These are phyloP conservation scores for Penicillium corylophilum DNA, from an alignment of 2,329 filamentous ascomycete species.

Conservation along the genomic window DNA sequence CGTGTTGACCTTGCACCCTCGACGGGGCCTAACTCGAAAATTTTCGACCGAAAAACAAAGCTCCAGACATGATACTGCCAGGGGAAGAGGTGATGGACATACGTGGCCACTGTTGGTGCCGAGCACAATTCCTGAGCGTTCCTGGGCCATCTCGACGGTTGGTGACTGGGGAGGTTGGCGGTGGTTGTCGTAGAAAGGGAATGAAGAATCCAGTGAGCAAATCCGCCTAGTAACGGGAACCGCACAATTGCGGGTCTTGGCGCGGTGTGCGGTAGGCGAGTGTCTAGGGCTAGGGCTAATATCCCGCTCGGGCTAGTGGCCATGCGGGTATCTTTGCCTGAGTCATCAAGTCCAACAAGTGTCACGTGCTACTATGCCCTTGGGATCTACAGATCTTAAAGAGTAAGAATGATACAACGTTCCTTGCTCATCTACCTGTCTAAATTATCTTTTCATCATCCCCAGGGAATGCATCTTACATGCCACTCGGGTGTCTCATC, in stretches of 20 bases:
- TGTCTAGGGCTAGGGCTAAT: conserved; percentile 39
- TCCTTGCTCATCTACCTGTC: not conserved
- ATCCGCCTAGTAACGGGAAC: conserved; percentile 26
- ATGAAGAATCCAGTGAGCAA: conserved; percentile 26
- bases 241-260: conserved; percentile 34
- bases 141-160: conserved; percentile 51
- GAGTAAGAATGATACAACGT: not conserved
- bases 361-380: conserved; percentile 5
- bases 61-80: conserved; percentile 10
- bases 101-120: conserved; percentile 67
- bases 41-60: conserved; percentile 15
- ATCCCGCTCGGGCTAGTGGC: conserved; percentile 19
- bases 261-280: conserved; percentile 38
- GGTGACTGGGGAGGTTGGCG: conserved; percentile 37
- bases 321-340: not conserved
- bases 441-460: not conserved
- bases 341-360: not conserved
- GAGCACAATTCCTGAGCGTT: conserved; percentile 56
- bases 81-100: conserved; percentile 44
- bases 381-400: not conserved
- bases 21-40: conserved; percentile 19
- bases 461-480: not conserved
- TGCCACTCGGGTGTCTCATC: not conserved
- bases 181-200: conserved; percentile 33
- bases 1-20: conserved; percentile 3